Percentiles rank a stretch among this genome's conserved stretches.
phyloP scores from a whole-genome alignment of 805 yeast species.

The Candida easanensis region DNA sequence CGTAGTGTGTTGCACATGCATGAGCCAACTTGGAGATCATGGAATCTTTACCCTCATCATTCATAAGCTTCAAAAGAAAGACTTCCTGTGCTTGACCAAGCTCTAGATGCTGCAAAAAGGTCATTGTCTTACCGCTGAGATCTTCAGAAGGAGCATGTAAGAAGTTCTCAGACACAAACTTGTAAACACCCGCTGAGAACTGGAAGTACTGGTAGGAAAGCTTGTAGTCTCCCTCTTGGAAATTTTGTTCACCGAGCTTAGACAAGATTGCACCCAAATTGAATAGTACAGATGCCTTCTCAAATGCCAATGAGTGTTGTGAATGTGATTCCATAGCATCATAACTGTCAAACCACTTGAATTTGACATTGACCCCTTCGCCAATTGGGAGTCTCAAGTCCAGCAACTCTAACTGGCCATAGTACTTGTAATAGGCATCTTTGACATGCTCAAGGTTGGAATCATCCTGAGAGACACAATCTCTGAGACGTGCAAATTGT shows the following conservation, averaged over 20 bases:
- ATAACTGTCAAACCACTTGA: conserved; percentile 82
- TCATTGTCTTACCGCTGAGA: conserved; percentile 63
- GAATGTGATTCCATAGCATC: conserved; percentile 43
- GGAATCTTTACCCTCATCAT: conserved; percentile 42
- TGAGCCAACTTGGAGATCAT: conserved; percentile 74
- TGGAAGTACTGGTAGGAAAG: conserved; percentile 60
- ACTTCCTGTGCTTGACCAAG: conserved; percentile 89
- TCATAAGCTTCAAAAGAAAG: conserved; percentile 59
- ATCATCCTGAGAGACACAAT: conserved; percentile 36
- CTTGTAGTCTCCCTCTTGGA: conserved; percentile 47
- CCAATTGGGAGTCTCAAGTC: conserved; percentile 71
- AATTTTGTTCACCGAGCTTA: conserved; percentile 41
- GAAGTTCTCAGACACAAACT: conserved; percentile 73
- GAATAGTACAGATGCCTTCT: conserved; percentile 81
- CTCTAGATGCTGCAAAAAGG: conserved; percentile 61
- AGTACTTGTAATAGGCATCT: conserved; percentile 63
- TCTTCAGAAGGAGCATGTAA: conserved; percentile 87
- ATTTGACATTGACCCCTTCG: conserved; percentile 54
- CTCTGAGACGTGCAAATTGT: conserved; percentile 45
- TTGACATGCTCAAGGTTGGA: conserved; percentile 49
- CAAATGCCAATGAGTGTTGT: conserved; percentile 84
- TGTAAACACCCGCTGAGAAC: conserved; percentile 75
- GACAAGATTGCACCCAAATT: conserved; percentile 69
- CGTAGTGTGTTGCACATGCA: conserved; percentile 56
- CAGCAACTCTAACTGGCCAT: conserved; percentile 76